These are phyloP conservation scores for Globisporangium acanthophoron DNA, from an alignment of 352 stramenopile genomes.

Conservation along the genomic window DNA sequence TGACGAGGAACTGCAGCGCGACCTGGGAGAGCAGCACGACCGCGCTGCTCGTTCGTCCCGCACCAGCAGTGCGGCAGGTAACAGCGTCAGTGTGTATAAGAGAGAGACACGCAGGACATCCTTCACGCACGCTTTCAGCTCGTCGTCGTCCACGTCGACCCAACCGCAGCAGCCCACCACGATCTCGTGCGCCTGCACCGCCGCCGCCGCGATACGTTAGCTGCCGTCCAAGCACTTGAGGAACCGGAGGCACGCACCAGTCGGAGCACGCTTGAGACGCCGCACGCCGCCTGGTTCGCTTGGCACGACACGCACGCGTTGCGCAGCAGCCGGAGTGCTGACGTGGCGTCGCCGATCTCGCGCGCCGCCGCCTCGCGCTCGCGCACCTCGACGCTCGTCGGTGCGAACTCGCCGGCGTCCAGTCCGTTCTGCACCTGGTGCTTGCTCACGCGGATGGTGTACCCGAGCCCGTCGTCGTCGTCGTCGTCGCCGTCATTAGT, in stretches of 20 bases:
- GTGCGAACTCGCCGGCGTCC: constrained; percentile 22
- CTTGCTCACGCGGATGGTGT: constrained; percentile 50
- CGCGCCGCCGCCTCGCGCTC: constrained; percentile 7
- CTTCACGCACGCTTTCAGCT: constrained; percentile 29
- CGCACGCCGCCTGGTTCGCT: constrained; percentile 47
- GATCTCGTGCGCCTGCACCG: constrained; percentile 30
- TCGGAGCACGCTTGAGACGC: constrained; percentile 17
- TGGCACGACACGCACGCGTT: constrained; percentile 51
- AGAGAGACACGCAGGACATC: not conserved
- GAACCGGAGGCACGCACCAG: constrained; percentile 11
- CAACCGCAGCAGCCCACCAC: constrained; percentile 40
- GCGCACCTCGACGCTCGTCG: constrained; percentile 23
- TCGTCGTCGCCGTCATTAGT: constrained; percentile 15
- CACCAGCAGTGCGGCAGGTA: not conserved
- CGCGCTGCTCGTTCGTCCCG: constrained; percentile 1
- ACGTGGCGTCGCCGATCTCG: constrained; percentile 24
- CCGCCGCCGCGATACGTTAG: constrained; percentile 1
- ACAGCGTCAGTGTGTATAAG: not conserved
- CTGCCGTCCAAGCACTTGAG: constrained; percentile 2
- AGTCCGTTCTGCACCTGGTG: constrained; percentile 16
- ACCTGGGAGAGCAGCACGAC: constrained; percentile 58
- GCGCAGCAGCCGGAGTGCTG: constrained; percentile 61
- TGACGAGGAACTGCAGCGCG: constrained; percentile 71
- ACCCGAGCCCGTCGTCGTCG: constrained; percentile 65
- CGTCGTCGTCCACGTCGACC: constrained; percentile 55